phyloP scores from a whole-genome alignment of 129 eudicot species.

The Escallonia herrerae region DNA sequence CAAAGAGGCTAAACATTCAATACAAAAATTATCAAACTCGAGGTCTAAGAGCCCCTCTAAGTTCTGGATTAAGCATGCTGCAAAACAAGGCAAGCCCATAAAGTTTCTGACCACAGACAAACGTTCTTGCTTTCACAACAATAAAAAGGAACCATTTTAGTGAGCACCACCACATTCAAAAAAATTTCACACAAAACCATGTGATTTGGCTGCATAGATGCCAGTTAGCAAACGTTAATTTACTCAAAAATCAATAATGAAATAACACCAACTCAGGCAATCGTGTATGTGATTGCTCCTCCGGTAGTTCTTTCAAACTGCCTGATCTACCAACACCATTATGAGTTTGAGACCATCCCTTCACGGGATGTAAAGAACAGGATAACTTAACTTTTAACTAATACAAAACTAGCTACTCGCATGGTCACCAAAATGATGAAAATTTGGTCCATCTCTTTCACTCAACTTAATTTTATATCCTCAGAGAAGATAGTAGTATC shows the following conservation, averaged over 20 bases:
- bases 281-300: slow-evolving; percentile 13
- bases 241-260: slow-evolving; percentile 21
- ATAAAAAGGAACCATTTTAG: no score
- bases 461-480: slow-evolving; percentile 1
- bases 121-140: no score
- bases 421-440: not conserved
- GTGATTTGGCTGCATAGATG: not conserved
- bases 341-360: slow-evolving; percentile 2
- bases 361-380: slow-evolving; percentile 1
- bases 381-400: slow-evolving; percentile 12
- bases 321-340: slow-evolving; percentile 20
- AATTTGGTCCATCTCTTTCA: not conserved
- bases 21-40: no score
- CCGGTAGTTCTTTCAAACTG: slow-evolving; percentile 25
- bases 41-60: no score
- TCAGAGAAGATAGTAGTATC: slow-evolving; percentile 33
- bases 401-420: slow-evolving; percentile 4
- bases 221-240: slow-evolving; percentile 12
- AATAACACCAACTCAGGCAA: slow-evolving; percentile 23
- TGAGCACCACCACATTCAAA: no score
- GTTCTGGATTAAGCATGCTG: no score
- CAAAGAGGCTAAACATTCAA: no score
- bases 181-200: not conserved
- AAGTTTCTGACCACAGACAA: no score
- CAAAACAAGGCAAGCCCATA: no score